Evolutionary conservation across 2,329 filamentous ascomycete species (phyloP).

Genomic region (Stenocarpella maydis): DNA sequence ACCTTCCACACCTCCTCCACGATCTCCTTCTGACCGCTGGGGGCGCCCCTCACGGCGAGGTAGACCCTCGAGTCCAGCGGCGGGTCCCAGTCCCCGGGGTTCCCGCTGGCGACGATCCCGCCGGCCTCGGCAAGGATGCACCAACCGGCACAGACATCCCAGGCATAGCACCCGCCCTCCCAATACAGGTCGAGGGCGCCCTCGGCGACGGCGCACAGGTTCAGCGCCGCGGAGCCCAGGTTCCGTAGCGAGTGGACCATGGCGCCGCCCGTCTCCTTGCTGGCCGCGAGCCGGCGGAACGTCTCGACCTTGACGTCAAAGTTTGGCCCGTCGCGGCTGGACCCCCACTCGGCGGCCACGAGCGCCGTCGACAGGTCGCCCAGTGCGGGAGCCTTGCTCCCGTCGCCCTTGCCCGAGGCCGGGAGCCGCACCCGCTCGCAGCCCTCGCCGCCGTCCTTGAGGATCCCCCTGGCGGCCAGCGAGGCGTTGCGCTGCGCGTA

Average conservation of each 20-base stretch:
- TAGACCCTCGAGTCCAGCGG: constrained; percentile 67
- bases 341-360: constrained; percentile 78
- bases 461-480: constrained; percentile 48
- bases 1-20: constrained; percentile 71
- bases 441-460: constrained; percentile 30
- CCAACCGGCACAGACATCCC: constrained; percentile 87
- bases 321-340: constrained; percentile 71
- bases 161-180: constrained; percentile 86
- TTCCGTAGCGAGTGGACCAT: constrained; percentile 82
- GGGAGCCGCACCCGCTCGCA: constrained; percentile 44
- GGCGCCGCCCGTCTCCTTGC: constrained; percentile 68
- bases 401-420: constrained; percentile 47
- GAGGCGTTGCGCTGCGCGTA: constrained; percentile 59
- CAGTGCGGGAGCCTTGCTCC: constrained; percentile 62
- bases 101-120: constrained; percentile 75
- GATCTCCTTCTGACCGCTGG: constrained; percentile 66
- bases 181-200: constrained; percentile 79
- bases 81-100: constrained; percentile 76
- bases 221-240: constrained; percentile 77
- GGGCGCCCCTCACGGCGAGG: constrained; percentile 68
- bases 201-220: constrained; percentile 75
- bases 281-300: constrained; percentile 67
- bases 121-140: constrained; percentile 78
- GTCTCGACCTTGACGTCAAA: constrained; percentile 74
- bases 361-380: constrained; percentile 68